phyloP scores from a whole-genome alignment of 1,284 basidiomycete species.

The Melanopsichium pennsylvanicum region DNA sequence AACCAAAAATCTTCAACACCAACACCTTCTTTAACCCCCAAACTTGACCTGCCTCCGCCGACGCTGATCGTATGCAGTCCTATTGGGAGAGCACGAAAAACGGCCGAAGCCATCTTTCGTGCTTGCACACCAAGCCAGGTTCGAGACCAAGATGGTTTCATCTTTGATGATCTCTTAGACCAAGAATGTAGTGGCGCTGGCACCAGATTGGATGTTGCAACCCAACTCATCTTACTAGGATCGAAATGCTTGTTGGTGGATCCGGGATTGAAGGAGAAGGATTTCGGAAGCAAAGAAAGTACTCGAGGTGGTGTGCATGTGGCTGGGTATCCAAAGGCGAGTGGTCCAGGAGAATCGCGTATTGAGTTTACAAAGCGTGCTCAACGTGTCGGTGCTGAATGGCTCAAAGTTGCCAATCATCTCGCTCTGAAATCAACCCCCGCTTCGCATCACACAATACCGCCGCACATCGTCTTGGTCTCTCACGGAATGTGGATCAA shows the following conservation, averaged over 20 bases:
- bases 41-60: constrained; percentile 34
- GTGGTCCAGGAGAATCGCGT: constrained; percentile 25
- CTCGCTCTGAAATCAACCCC: no score
- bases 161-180: constrained; percentile 8
- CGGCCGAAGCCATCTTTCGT: no score
- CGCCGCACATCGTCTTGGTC: constrained; percentile 57
- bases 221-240: no score
- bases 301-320: constrained; percentile 43
- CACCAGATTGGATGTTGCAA: no score
- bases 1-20: no score
- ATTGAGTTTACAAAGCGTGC: constrained; percentile 24
- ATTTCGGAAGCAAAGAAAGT: constrained; percentile 51
- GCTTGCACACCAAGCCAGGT: constrained; percentile 23
- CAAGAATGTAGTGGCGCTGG: no score
- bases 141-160: not conserved
- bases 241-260: constrained; percentile 34
- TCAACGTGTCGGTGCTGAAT: constrained; percentile 13
- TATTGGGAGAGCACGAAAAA: constrained; percentile 50
- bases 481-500: constrained; percentile 62
- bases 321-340: constrained; percentile 34
- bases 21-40: no score
- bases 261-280: constrained; percentile 32
- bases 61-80: constrained; percentile 52
- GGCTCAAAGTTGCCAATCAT: constrained; percentile 18
- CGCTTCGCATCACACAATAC: no score